A percentile compares a stretch with the other conserved stretches of the same genome.
Conservation (phyloP, 257 asterid species). For the Penstemon eatonii region DNA sequence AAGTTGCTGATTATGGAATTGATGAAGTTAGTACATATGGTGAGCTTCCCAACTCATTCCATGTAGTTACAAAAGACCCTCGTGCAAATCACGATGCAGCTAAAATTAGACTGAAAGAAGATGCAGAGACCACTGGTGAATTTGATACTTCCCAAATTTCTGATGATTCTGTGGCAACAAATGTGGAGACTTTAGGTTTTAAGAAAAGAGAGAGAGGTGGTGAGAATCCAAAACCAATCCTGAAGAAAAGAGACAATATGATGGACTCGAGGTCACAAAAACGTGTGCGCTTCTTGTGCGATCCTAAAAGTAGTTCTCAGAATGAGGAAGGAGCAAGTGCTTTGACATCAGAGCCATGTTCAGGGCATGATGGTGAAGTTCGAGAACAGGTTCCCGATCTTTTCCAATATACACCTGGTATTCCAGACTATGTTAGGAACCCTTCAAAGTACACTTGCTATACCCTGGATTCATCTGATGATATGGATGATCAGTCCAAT, state of each 20-base stretch:
- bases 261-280: slow-evolving; percentile 50
- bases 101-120: slow-evolving; percentile 70
- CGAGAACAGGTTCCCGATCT: slow-evolving; percentile 30
- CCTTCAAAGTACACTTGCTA: slow-evolving; percentile 81
- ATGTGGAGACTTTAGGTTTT: slow-evolving; percentile 21
- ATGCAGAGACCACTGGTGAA: slow-evolving; percentile 67
- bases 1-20: slow-evolving; percentile 46
- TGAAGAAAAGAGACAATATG: slow-evolving; percentile 50
- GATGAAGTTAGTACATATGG: slow-evolving; percentile 34
- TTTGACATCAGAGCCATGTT: slow-evolving; percentile 24
- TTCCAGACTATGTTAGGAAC: slow-evolving; percentile 75
- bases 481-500: slow-evolving; percentile 67
- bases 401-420: slow-evolving; percentile 32
- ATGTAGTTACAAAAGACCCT: slow-evolving; percentile 50
- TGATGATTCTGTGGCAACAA: slow-evolving; percentile 28
- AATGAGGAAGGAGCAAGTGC: slow-evolving; percentile 29
- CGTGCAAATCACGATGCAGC: slow-evolving; percentile 90
- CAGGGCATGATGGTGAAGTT: slow-evolving; percentile 22
- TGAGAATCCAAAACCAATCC: slow-evolving; percentile 55
- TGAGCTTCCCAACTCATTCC: slow-evolving; percentile 57
- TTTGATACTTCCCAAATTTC: slow-evolving; percentile 43
- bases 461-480: slow-evolving; percentile 52
- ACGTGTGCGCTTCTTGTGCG: slow-evolving; percentile 62
- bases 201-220: slow-evolving; percentile 26
- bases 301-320: slow-evolving; percentile 28